Conservation (phyloP, 2,329 filamentous ascomycete species). For the Ophiosphaerella narmari region DNA sequence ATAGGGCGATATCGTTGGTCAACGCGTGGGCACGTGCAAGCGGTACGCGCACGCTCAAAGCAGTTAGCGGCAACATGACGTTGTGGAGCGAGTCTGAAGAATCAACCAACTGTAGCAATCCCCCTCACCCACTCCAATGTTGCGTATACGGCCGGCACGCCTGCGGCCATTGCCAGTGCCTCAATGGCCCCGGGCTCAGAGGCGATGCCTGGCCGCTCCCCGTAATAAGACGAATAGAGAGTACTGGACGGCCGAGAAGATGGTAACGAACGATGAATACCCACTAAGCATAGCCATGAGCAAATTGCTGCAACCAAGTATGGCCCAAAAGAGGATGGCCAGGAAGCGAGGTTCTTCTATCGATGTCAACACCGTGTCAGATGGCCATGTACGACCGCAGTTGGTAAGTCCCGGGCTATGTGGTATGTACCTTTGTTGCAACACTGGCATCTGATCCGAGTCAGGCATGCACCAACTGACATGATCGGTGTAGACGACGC, state of each 20-base stretch:
- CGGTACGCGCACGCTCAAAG: neutral
- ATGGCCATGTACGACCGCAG: conserved; percentile 29
- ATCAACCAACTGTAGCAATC: neutral
- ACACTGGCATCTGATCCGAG: neutral
- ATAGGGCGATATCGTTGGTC: too few species aligned
- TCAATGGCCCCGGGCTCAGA: conserved; percentile 1
- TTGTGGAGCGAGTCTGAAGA: neutral
- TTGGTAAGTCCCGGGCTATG: conserved; percentile 53
- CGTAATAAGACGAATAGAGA: neutral
- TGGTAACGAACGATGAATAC: conserved; percentile 18
- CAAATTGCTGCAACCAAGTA: conserved; percentile 11
- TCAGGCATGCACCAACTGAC: conserved; percentile 6
- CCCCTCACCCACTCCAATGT: conserved; percentile 17
- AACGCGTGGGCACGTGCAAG: neutral
- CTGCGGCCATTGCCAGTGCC: conserved; percentile 5
- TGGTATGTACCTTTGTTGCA: conserved; percentile 40
- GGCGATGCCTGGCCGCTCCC: too few species aligned
- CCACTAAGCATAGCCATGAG: conserved; percentile 16
- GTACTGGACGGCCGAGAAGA: conserved; percentile 19
- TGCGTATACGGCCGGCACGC: conserved; percentile 19
- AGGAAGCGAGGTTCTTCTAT: neutral
- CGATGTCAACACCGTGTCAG: neutral
- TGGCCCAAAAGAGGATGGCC: neutral
- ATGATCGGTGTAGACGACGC: conserved; percentile 62
- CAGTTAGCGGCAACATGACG: neutral